Evolutionary conservation across 2,329 filamentous ascomycete genomes (phyloP).

Genomic region (Fusarium dlaminii): DNA sequence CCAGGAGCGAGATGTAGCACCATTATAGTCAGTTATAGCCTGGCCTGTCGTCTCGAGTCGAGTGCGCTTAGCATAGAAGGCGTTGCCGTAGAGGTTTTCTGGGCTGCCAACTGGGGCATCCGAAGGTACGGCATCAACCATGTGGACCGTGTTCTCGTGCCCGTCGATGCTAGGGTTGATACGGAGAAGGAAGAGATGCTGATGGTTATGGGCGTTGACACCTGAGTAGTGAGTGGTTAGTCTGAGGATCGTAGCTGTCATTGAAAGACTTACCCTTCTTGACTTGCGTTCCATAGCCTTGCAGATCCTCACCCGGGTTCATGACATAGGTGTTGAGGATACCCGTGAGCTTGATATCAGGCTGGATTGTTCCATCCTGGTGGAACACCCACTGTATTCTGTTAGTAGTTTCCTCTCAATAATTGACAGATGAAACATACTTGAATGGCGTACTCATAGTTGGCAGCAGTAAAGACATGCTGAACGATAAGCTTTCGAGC

Average conservation of each 20-base stretch:
- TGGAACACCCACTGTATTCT: constrained; percentile 74
- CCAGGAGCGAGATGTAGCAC: constrained; percentile 83
- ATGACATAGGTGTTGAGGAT: constrained; percentile 93
- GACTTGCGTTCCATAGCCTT: background rate
- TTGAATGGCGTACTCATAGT: constrained; percentile 80
- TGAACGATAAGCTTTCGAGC: constrained; percentile 87
- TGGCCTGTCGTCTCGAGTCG: constrained; percentile 76
- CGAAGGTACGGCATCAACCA: constrained; percentile 79
- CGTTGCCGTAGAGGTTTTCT: constrained; percentile 90
- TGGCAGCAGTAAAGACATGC: constrained; percentile 93
- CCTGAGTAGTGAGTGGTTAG: background rate
- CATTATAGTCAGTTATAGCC: constrained; percentile 82
- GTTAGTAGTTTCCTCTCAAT: accelerated
- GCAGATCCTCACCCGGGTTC: constrained; percentile 59
- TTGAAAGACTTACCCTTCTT: background rate
- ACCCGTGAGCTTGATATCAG: constrained; percentile 90
- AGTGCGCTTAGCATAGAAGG: constrained; percentile 86
- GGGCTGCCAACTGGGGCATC: constrained; percentile 79
- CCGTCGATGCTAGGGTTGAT: constrained; percentile 90
- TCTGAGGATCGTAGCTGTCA: too few relatives aligned
- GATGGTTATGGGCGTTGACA: constrained; percentile 93
- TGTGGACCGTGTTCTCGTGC: constrained; percentile 83
- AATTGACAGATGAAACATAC: background rate
- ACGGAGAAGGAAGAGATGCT: constrained; percentile 92
- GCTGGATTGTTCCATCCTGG: constrained; percentile 90